Conservation (phyloP, 306 rosid species). For the Inga leiocalycina region DNA sequence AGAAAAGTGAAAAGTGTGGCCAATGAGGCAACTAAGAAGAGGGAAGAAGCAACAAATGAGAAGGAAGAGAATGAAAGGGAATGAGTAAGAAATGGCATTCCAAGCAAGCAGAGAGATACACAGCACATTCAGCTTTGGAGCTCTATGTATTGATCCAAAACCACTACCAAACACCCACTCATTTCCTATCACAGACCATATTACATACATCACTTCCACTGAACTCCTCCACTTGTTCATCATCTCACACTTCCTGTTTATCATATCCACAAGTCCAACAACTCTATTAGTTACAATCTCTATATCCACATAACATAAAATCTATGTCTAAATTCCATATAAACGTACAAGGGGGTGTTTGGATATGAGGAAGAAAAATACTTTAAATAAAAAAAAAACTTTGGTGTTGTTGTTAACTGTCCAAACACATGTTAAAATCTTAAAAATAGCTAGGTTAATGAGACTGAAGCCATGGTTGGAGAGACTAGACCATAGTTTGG, state of each 20-base stretch:
- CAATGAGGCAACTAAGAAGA: constrained; percentile 63
- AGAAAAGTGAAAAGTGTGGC: constrained; percentile 39
- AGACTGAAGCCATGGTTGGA: too few relatives aligned
- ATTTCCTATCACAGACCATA: constrained; percentile 98
- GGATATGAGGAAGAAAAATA: too few relatives aligned
- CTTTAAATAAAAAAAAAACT: too few relatives aligned
- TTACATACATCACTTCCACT: constrained; percentile 81
- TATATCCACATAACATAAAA: neutral
- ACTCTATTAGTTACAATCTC: neutral
- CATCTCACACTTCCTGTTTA: constrained; percentile 63
- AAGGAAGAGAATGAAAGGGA: constrained; percentile 77
- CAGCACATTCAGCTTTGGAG: constrained; percentile 77
- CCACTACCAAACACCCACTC: constrained; percentile 91
- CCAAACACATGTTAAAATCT: too few relatives aligned
- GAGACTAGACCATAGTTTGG: too few relatives aligned
- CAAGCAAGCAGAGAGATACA: constrained; percentile 74
- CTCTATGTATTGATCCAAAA: constrained; percentile 60
- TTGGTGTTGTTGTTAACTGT: too few relatives aligned
- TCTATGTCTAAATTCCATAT: neutral
- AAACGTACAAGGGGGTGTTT: too few relatives aligned
- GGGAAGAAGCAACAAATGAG: constrained; percentile 63
- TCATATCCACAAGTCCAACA: neutral
- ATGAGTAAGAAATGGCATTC: constrained; percentile 92
- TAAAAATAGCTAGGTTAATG: too few relatives aligned
- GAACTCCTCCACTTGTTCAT: constrained; percentile 75